phyloP scores from a whole-genome alignment of 1,284 basidiomycete species.

The Ceratobasidium sp. region DNA sequence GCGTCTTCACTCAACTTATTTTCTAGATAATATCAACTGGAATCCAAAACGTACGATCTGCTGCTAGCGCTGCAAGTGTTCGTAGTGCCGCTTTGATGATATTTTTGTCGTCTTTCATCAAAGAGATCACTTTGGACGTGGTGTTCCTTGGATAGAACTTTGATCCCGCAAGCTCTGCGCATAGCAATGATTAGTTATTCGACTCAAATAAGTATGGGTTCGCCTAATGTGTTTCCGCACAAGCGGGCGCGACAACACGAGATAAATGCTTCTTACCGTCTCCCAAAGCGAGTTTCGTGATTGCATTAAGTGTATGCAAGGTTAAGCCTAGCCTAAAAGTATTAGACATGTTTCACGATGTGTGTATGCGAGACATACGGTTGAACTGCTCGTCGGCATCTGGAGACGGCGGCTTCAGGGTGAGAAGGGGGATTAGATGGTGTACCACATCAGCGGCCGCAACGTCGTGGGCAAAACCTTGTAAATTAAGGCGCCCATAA shows the following conservation, averaged over 20 bases:
- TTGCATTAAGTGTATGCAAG: background rate
- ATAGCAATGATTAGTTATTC: background rate
- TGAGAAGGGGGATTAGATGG: background rate
- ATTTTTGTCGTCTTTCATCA: conserved; percentile 2
- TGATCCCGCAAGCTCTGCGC: background rate
- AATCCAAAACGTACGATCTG: background rate
- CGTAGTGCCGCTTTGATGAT: background rate
- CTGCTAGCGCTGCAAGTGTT: background rate
- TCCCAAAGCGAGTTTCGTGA: background rate
- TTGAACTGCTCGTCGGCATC: background rate
- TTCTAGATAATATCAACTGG: too few species aligned
- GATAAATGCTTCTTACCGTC: background rate
- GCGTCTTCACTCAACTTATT: background rate
- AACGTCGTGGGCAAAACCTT: background rate
- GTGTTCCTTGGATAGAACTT: background rate
- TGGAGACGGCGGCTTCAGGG: background rate
- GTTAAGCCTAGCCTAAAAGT: background rate
- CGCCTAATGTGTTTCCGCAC: background rate
- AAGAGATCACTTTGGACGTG: background rate
- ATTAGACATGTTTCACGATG: too few species aligned
- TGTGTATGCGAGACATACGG: background rate
- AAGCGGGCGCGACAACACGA: too few species aligned
- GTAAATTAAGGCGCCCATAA: background rate
- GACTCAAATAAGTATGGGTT: too few species aligned
- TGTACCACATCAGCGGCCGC: background rate